phyloP scores from a whole-genome alignment of 441 rosid species.

The Pelargonium citronellum region DNA sequence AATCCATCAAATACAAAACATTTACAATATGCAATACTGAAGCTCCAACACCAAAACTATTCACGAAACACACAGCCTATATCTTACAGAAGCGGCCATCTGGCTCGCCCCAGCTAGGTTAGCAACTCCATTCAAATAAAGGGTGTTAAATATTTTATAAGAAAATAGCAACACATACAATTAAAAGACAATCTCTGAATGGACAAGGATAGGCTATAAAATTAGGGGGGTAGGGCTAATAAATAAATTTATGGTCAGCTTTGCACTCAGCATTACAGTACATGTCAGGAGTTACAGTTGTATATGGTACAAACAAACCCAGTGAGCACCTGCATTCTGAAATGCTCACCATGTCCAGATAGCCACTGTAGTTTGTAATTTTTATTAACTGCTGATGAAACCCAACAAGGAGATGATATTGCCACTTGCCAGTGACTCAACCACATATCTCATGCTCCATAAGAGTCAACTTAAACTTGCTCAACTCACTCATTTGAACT shows the following conservation, averaged over 20 bases:
- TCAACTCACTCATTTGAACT: conserved; percentile 17
- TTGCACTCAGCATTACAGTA: conserved; percentile 26
- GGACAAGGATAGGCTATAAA: not conserved
- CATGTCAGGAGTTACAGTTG: conserved; percentile 21
- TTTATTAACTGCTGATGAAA: conserved; percentile 16
- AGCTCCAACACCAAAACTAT: not conserved
- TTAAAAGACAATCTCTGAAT: conserved; percentile 17
- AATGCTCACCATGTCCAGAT: conserved; percentile 18
- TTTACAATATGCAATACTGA: not conserved
- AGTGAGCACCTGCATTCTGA: conserved; percentile 20
- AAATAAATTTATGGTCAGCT: conserved; percentile 17
- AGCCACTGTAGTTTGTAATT: conserved; percentile 21
- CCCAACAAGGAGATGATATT: conserved; percentile 10
- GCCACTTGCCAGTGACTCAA: conserved; percentile 16
- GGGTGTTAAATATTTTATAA: not conserved
- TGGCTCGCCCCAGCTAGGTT: not conserved
- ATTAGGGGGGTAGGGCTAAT: conserved; percentile 15
- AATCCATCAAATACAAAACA: not conserved
- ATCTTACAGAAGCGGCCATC: too few relatives aligned
- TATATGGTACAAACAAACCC: conserved; percentile 42
- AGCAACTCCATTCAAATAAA: not conserved
- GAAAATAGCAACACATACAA: conserved; percentile 24
- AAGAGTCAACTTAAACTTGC: conserved; percentile 5
- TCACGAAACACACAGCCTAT: not conserved
- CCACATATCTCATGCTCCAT: conserved; percentile 17